Evolutionary conservation across 768 basidiomycete species (phyloP), one percentile per base, ranked within the genome.

Genomic region (Amylocystis lapponica): DNA sequence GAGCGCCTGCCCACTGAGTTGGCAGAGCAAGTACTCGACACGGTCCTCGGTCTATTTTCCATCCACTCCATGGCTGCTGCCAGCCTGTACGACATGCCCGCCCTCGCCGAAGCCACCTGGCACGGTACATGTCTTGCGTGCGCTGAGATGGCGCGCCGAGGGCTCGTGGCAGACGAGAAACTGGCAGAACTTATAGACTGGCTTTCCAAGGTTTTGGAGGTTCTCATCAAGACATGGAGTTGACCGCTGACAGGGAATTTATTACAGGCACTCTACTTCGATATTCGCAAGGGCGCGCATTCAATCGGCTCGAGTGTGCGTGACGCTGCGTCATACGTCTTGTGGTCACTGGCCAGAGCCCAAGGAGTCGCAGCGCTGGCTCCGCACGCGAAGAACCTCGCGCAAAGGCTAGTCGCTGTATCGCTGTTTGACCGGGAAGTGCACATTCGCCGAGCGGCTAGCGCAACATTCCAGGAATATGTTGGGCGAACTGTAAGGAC

Each of bases 391-490:
- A 61, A 66, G 3, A 65, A 69, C 35, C 74, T 98, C 17, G 86
- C 94, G 5, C 76, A 70, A 33, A 67, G 68, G 25, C 74, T 98
- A 46, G 79, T 83, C n/a, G 76, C 78, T 19, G 86, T 90, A 20
- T 80, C 95, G 1, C 66, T 91, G 23, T 94, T 81, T 59, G 96
- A 99, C 67, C 78, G 96, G 25, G 96, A 99, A 63, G 81, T 97
- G 22, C 89, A 91, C 48, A 92, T 99, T 43, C 77, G 96, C 20
- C 70, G 96, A 51, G 95, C 96, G 12, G 94, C 94, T 11, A 98
- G 95, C 62, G 96, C 96, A 14, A 90, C 94, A 11, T 98, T 90
- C 60, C 96, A 99, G 64, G 96, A 99, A 66, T 84, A 86, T 56
- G 96, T 97, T 29, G 96, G 96, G 11, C 72, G 96, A 58, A 85